A percentile compares a stretch with the other conserved stretches of the same genome.
These are phyloP conservation scores for Thraustochytrium striatum DNA, from an alignment of 352 stramenopile species.

Conservation along the genomic window DNA sequence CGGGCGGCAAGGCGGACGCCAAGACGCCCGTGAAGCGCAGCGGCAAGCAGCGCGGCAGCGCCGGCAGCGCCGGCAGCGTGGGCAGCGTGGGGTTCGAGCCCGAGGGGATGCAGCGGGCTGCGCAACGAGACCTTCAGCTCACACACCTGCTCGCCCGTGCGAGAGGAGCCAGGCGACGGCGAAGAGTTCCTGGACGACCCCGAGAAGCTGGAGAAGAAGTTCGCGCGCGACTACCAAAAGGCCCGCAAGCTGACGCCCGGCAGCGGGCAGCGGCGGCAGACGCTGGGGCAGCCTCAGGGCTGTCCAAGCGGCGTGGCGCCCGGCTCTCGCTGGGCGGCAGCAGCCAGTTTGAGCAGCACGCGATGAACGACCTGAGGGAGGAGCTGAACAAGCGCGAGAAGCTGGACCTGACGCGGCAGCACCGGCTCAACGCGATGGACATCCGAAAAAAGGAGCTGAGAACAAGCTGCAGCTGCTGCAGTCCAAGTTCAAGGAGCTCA, in stretches of 20 bases:
- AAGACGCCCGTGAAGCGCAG: not conserved
- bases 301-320: not conserved
- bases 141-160: not conserved
- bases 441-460: slow-evolving; percentile 39
- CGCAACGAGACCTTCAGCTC: not conserved
- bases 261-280: not conserved
- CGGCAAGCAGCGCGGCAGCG: not conserved
- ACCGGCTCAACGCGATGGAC: slow-evolving; percentile 41
- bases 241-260: not conserved
- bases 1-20: not conserved
- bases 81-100: not conserved
- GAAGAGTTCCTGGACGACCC: not conserved
- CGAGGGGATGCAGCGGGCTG: not conserved
- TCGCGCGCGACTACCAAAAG: not conserved
- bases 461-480: slow-evolving; percentile 1
- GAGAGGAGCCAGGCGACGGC: not conserved
- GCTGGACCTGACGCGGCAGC: slow-evolving; percentile 22
- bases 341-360: not conserved
- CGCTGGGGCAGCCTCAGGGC: not conserved
- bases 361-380: slow-evolving; percentile 25
- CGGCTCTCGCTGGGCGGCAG: not conserved
- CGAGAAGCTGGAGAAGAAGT: not conserved
- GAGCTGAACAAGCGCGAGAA: slow-evolving; percentile 42
- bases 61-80: not conserved
- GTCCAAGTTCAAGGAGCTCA: slow-evolving; percentile 30